Evolutionary conservation across 2,329 filamentous ascomycete species (phyloP).

Genomic region (Xylariaceae sp.): DNA sequence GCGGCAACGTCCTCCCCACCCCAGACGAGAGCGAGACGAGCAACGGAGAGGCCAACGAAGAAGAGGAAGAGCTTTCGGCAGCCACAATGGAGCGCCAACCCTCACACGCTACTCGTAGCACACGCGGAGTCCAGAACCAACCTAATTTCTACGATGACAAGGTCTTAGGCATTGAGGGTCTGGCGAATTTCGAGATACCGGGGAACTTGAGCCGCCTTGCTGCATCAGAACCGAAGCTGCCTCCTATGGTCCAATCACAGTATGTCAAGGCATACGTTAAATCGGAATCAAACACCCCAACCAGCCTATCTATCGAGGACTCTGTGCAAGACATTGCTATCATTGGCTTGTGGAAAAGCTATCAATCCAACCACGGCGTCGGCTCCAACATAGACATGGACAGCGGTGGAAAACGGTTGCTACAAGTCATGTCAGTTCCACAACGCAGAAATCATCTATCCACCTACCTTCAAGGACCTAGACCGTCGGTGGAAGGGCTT

Average conservation of each 20-base stretch:
- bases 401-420: slow-evolving; percentile 50
- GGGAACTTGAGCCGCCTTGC: slow-evolving; percentile 55
- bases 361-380: slow-evolving; percentile 48
- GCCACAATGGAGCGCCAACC: slow-evolving; percentile 60
- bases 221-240: slow-evolving; percentile 55
- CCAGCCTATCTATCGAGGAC: slow-evolving; percentile 48
- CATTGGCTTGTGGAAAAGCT: slow-evolving; percentile 56
- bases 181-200: slow-evolving; percentile 56
- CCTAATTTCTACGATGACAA: slow-evolving; percentile 56
- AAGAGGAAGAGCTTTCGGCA: slow-evolving; percentile 47
- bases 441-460: slow-evolving; percentile 46
- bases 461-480: slow-evolving; percentile 43
- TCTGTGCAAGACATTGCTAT: slow-evolving; percentile 53
- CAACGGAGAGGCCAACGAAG: slow-evolving; percentile 48
- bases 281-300: slow-evolving; percentile 54
- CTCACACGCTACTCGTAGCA: slow-evolving; percentile 62
- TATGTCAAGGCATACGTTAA: slow-evolving; percentile 56
- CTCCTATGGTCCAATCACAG: slow-evolving; percentile 52
- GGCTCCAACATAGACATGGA: slow-evolving; percentile 54
- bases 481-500: slow-evolving; percentile 47
- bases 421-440: slow-evolving; percentile 51
- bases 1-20: slow-evolving; percentile 47
- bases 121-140: slow-evolving; percentile 46
- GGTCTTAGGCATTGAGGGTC: slow-evolving; percentile 56
- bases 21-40: slow-evolving; percentile 52